phyloP scores from a whole-genome alignment of 768 basidiomycete species.

The Leccinum truebloodii region DNA sequence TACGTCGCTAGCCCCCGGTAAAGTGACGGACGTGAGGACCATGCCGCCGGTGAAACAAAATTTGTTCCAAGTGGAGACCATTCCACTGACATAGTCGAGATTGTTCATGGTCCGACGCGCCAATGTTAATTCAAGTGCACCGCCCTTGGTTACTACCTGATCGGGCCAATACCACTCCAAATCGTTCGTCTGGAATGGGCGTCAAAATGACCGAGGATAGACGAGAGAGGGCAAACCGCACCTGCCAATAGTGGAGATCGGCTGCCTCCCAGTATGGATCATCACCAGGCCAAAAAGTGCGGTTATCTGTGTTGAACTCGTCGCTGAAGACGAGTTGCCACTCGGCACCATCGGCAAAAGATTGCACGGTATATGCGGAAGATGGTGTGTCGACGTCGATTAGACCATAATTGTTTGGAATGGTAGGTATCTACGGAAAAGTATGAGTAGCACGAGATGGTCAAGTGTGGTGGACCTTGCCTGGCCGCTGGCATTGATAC shows the following conservation, averaged over 20 bases:
- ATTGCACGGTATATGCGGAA: slow-evolving; percentile 51
- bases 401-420: slow-evolving; percentile 65
- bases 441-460: neutral
- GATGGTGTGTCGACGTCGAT: slow-evolving; percentile 78
- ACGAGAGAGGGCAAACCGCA: slow-evolving; percentile 20
- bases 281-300: slow-evolving; percentile 78
- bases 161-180: slow-evolving; percentile 90
- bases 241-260: slow-evolving; percentile 79
- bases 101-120: slow-evolving; percentile 64
- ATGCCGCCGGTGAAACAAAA: slow-evolving; percentile 93
- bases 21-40: slow-evolving; percentile 63
- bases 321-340: slow-evolving; percentile 82
- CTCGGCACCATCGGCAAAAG: slow-evolving; percentile 53
- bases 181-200: slow-evolving; percentile 54
- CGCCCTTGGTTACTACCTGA: slow-evolving; percentile 71
- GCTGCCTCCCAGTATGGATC: slow-evolving; percentile 91
- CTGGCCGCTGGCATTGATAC: slow-evolving; percentile 77
- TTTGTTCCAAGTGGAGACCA: slow-evolving; percentile 81
- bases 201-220: slow-evolving; percentile 5
- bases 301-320: slow-evolving; percentile 80
- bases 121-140: slow-evolving; percentile 76
- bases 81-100: slow-evolving; percentile 69
- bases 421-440: slow-evolving; percentile 48
- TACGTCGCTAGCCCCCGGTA: slow-evolving; percentile 68
- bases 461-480: slow-evolving; percentile 29